Base-by-base conservation (phyloP, 257 asterid genomes). In the Striga asiatica region DNA sequence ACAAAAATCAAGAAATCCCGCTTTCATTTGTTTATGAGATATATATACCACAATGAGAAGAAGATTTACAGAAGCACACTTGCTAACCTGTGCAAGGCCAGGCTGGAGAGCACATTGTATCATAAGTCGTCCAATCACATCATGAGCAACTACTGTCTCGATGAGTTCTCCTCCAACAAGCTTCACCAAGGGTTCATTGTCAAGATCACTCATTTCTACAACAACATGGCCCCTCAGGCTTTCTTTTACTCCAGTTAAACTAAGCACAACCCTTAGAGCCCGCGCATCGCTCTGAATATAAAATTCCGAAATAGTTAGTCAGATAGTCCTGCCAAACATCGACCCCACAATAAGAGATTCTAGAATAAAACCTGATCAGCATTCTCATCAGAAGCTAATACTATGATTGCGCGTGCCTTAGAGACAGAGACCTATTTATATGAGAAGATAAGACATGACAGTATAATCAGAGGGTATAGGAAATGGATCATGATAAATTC, bases 81-180 rank as follows among this genome's bases (percentile, higher is more conserved):
- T 20, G 67, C 75, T 55, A 58, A 89, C 97, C 97, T 81, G 97
- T 14, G 97, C 97, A 70, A 89, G 97, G 69, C 97, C 97, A 68
- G 97, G 97, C 78, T 89, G 97, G 51, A 89, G 94, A 71, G 97
- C 97, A 68, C 97, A 89, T 62, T 83, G 96, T 79, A 89, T 85
- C 97, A 89, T 89, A 78, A 89, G 69, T 66, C 97, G 81, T 46
- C 97, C 97, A 69, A 89, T 89, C 67, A 89, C 97, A 69, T 89
- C 97, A 76, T 89, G 96, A 1, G 97, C 97, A 45, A 89, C 97
- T 74, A 89, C 97, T 11, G 97, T 89, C 78, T 89, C 97, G 60
- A 89, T 77, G 47, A 83, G 81, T 64, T 89, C 93, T 66, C 97
- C 97, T 46, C 97, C 97, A 65, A 89, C 97, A 58, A 86, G 96